Evolutionary conservation across 306 rosid genomes (phyloP).

Genomic region (Dalbergia oliveri): DNA sequence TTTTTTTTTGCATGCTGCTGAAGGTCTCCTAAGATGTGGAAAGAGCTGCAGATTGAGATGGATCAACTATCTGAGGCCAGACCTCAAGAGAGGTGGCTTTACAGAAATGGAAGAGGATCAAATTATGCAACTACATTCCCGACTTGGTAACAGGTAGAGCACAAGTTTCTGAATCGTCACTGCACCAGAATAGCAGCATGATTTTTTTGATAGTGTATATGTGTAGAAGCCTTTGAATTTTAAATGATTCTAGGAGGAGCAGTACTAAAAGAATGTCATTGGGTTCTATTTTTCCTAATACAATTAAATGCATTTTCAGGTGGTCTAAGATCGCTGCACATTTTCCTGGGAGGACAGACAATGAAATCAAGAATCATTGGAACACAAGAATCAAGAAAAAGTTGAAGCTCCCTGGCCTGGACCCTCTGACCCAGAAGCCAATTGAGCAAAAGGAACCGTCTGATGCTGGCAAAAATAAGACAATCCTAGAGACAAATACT

Average conservation of each 20-base stretch:
- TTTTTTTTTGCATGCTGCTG: constrained; percentile 30
- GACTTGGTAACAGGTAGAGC: constrained; percentile 89
- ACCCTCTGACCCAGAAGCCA: constrained; percentile 67
- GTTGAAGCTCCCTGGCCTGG: constrained; percentile 74
- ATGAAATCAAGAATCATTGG: constrained; percentile 98
- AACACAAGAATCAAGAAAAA: constrained; percentile 92
- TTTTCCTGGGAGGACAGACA: constrained; percentile 95
- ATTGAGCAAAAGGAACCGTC: constrained; percentile 46
- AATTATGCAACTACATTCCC: constrained; percentile 87
- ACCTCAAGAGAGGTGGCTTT: constrained; percentile 92
- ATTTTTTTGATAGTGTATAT: not conserved
- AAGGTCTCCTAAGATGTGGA: constrained; percentile 94
- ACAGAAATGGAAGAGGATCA: constrained; percentile 91
- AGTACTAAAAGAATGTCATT: not conserved
- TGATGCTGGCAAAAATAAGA: constrained; percentile 39
- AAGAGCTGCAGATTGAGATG: constrained; percentile 97
- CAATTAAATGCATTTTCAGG: constrained; percentile 52
- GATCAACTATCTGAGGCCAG: constrained; percentile 96
- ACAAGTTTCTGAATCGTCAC: not conserved
- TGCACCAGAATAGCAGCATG: not conserved
- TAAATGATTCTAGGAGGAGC: not conserved
- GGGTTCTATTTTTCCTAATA: constrained; percentile 23
- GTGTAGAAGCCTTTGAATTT: constrained; percentile 2
- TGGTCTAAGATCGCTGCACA: constrained; percentile 98
- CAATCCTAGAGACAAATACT: constrained; percentile 14